Conservation (phyloP, 768 basidiomycete species). For the Clitopilus passeckerianus region DNA sequence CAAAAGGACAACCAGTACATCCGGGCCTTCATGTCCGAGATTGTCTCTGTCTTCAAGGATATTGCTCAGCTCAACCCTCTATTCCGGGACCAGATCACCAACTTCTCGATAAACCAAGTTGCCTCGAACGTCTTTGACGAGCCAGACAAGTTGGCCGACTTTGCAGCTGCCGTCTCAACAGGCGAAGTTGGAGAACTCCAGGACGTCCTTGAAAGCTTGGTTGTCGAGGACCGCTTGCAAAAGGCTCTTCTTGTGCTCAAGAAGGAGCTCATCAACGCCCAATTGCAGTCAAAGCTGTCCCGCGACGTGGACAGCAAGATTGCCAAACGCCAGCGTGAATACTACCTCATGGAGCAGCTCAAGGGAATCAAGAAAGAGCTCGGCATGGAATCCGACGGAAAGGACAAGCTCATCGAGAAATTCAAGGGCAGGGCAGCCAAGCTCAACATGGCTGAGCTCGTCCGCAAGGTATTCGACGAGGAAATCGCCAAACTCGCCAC, state of each 20-base stretch:
- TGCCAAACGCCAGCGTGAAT: slow-evolving; percentile 90
- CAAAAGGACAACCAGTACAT: slow-evolving; percentile 93
- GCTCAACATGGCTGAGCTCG: slow-evolving; percentile 85
- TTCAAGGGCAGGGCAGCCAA: slow-evolving; percentile 80
- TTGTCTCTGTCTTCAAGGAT: slow-evolving; percentile 97
- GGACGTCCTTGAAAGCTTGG: slow-evolving; percentile 84
- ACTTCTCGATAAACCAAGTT: slow-evolving; percentile 90
- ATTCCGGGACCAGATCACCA: slow-evolving; percentile 97
- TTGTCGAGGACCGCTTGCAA: slow-evolving; percentile 83
- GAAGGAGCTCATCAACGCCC: slow-evolving; percentile 97
- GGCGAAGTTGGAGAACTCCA: slow-evolving; percentile 93
- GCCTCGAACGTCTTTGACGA: slow-evolving; percentile 95
- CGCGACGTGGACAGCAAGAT: slow-evolving; percentile 94
- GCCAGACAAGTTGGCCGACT: slow-evolving; percentile 95
- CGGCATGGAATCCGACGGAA: slow-evolving; percentile 92
- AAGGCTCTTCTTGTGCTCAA: slow-evolving; percentile 91
- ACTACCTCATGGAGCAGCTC: slow-evolving; percentile 95
- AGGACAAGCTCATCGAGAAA: slow-evolving; percentile 91
- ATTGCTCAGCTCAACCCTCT: slow-evolving; percentile 95
- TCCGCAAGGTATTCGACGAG: slow-evolving; percentile 94
- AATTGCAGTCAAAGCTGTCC: slow-evolving; percentile 88
- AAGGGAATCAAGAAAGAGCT: slow-evolving; percentile 96
- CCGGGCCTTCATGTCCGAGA: slow-evolving; percentile 93
- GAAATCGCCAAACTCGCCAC: slow-evolving; percentile 87
- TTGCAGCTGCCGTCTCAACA: slow-evolving; percentile 91